Percentiles rank a stretch among this genome's conserved stretches.
Evolutionary conservation across 192 early-diverging fungal genomes (phyloP).

Genomic region (Rhizoclosmatium sp.): DNA sequence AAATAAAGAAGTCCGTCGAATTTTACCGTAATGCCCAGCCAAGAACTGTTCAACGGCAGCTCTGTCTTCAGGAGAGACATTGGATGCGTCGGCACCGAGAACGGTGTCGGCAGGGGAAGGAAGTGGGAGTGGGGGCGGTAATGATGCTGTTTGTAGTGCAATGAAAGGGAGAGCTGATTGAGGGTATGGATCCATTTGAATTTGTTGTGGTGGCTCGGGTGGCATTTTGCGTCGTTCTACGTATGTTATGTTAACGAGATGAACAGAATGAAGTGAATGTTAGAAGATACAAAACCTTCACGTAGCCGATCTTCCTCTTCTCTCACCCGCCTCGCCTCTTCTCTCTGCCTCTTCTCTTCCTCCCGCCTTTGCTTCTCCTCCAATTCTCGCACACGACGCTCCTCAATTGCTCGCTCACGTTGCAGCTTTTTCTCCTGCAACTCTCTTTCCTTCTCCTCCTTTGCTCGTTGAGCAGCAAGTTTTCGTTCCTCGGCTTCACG

Average conservation of each 20-base stretch:
- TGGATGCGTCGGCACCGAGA: conserved; percentile 21
- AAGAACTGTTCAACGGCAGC: conserved; percentile 29
- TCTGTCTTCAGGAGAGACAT: conserved; percentile 17
- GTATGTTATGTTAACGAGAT: not conserved
- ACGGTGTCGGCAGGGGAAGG: conserved; percentile 19
- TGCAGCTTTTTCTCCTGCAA: conserved; percentile 23
- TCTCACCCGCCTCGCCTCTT: conserved; percentile 6
- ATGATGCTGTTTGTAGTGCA: not conserved
- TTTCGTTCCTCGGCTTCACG: conserved; percentile 28
- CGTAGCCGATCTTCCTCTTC: conserved; percentile 15
- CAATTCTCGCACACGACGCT: conserved; percentile 18
- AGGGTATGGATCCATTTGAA: not conserved
- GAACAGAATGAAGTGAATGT: not conserved
- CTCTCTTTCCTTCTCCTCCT: conserved; percentile 35
- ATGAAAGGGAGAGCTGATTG: not conserved
- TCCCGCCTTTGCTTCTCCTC: conserved; percentile 27
- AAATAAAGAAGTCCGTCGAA: not conserved
- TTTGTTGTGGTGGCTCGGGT: not conserved
- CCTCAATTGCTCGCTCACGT: conserved; percentile 28
- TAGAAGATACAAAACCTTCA: not conserved
- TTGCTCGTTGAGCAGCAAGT: conserved; percentile 13
- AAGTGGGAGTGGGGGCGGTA: not conserved
- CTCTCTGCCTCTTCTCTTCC: conserved; percentile 23
- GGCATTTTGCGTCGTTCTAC: not conserved
- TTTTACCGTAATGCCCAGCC: conserved; percentile 32